phyloP scores from a whole-genome alignment of 2,329 filamentous ascomycete genomes.

The Pseudopithomyces chartarum region DNA sequence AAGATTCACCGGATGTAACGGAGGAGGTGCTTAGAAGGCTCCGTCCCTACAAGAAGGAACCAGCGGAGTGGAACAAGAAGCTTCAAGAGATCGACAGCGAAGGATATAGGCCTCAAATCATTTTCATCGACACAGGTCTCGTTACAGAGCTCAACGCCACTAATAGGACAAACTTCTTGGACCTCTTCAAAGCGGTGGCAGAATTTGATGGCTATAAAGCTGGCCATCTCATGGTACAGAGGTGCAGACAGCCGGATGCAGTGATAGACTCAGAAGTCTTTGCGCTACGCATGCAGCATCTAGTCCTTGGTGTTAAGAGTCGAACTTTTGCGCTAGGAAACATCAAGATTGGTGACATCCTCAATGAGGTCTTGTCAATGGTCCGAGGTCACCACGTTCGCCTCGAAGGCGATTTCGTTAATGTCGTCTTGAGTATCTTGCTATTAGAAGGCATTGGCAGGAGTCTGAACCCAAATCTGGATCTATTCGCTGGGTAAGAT shows the following conservation, averaged over 20 bases:
- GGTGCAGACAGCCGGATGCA: conserved; percentile 88
- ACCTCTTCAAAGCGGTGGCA: conserved; percentile 92
- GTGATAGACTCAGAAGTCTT: conserved; percentile 91
- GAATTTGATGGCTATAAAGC: conserved; percentile 97
- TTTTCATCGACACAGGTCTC: conserved; percentile 96
- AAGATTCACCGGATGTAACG: conserved; percentile 74
- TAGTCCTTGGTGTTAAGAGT: conserved; percentile 88
- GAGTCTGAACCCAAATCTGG: conserved; percentile 81
- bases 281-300: conserved; percentile 93
- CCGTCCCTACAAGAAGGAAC: conserved; percentile 72
- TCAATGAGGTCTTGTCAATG: conserved; percentile 90
- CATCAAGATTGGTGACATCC: conserved; percentile 93
- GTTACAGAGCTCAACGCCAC: conserved; percentile 89
- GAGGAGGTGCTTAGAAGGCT: conserved; percentile 84
- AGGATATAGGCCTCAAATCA: conserved; percentile 89
- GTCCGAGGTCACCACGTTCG: conserved; percentile 90
- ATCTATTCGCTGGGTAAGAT: conserved; percentile 75
- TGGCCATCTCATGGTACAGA: conserved; percentile 92
- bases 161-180: conserved; percentile 90
- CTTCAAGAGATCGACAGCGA: conserved; percentile 79
- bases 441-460: conserved; percentile 93
- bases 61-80: conserved; percentile 72
- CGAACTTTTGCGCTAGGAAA: conserved; percentile 89
- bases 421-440: conserved; percentile 93
- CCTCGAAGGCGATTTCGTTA: conserved; percentile 96